Percentiles rank a stretch among this genome's conserved stretches.
phyloP scores from a whole-genome alignment of 129 eudicot genomes.

The Silybum marianum region DNA sequence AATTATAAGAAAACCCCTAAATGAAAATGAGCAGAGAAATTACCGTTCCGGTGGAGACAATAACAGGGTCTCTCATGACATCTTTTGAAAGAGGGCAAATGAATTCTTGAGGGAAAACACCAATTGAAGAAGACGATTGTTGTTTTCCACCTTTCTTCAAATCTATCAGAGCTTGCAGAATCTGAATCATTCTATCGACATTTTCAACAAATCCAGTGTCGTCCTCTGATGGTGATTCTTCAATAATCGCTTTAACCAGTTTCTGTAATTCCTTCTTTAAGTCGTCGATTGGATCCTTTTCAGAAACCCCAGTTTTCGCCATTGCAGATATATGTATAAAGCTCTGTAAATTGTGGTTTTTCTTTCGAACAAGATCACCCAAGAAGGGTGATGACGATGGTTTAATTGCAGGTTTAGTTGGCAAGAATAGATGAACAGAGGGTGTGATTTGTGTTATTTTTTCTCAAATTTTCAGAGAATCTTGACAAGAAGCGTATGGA shows the following conservation, averaged over 20 bases:
- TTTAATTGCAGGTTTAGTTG: background rate
- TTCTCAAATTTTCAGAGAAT: background rate
- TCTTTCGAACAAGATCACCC: background rate
- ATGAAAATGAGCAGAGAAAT: conserved; percentile 4
- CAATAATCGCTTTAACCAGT: conserved; percentile 50
- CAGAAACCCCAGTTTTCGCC: conserved; percentile 73
- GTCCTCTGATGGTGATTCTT: conserved; percentile 36
- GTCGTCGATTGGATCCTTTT: conserved; percentile 49
- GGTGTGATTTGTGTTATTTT: background rate
- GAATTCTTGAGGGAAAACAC: conserved; percentile 54
- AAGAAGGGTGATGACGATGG: conserved; percentile 9
- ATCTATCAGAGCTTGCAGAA: conserved; percentile 48
- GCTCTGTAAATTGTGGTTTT: background rate
- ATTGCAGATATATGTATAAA: conserved; percentile 18
- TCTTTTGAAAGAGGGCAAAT: conserved; percentile 78
- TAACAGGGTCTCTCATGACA: conserved; percentile 91
- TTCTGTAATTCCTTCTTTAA: conserved; percentile 69
- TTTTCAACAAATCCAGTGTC: conserved; percentile 40
- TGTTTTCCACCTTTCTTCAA: conserved; percentile 37
- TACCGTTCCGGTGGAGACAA: conserved; percentile 84
- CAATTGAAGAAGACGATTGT: conserved; percentile 26
- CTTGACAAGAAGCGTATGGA: background rate
- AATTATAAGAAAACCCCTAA: background rate
- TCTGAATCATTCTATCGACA: conserved; percentile 60
- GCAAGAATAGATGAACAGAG: background rate